Conservation (phyloP, 352 stramenopile species). For the Globisporangium mamillatum region DNA sequence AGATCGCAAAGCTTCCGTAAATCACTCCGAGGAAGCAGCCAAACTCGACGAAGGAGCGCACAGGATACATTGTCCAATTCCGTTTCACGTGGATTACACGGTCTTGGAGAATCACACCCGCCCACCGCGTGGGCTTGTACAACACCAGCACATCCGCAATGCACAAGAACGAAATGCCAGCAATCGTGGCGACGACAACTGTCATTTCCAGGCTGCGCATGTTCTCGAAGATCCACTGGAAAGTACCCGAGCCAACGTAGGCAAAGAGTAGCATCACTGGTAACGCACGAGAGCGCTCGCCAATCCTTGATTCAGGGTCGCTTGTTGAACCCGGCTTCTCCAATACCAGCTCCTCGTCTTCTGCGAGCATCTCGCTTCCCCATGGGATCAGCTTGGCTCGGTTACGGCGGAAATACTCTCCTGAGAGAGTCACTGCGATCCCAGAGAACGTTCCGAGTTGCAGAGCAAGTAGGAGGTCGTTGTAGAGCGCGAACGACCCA, state of each 20-base stretch:
- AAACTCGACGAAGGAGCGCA: conserved; percentile 83
- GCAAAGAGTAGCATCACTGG: conserved; percentile 77
- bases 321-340: conserved; percentile 8
- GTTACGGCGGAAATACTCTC: conserved; percentile 73
- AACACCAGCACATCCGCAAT: conserved; percentile 65
- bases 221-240: conserved; percentile 89
- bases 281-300: conserved; percentile 26
- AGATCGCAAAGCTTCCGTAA: conserved; percentile 86
- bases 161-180: conserved; percentile 82
- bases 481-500: conserved; percentile 78
- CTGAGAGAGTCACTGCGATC: conserved; percentile 74
- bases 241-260: conserved; percentile 83
- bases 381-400: conserved; percentile 53
- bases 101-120: conserved; percentile 82
- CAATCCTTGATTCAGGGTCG: conserved; percentile 12
- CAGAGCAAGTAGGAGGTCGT: conserved; percentile 73
- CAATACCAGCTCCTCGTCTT: background rate
- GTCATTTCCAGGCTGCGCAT: conserved; percentile 83
- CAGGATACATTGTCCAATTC: conserved; percentile 74
- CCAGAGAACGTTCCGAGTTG: conserved; percentile 83
- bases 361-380: conserved; percentile 20
- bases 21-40: conserved; percentile 87
- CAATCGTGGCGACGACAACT: conserved; percentile 67
- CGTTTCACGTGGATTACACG: conserved; percentile 67
- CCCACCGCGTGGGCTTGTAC: conserved; percentile 61